Percentiles rank a stretch among this genome's conserved stretches.
Evolutionary conservation across 2,329 filamentous ascomycete species (phyloP).

Genomic region (Cladorrhinum sp.): DNA sequence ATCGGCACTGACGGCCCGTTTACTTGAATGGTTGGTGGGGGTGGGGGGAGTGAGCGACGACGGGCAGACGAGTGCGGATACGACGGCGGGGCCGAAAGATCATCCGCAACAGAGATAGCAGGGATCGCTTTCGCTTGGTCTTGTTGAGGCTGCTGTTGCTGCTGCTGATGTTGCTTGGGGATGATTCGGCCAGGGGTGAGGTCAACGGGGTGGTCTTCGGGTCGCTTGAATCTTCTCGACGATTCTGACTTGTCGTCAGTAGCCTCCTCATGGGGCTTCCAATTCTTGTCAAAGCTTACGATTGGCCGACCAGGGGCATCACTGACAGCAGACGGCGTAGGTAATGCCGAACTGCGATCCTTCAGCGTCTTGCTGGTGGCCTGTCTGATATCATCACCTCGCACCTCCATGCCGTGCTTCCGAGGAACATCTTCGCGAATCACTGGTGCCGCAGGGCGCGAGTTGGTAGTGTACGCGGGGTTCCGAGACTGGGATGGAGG

Average conservation of each 20-base stretch:
- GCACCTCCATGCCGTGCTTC: slow-evolving; percentile 78
- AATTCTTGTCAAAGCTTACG: slow-evolving; percentile 90
- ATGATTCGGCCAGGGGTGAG: slow-evolving; percentile 24
- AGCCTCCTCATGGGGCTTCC: slow-evolving; percentile 68
- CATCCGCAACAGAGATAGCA: slow-evolving; percentile 54
- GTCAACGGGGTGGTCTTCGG: slow-evolving; percentile 25
- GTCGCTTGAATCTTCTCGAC: slow-evolving; percentile 33
- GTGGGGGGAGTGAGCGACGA: slow-evolving; percentile 29
- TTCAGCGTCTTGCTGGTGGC: slow-evolving; percentile 87
- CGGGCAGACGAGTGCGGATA: slow-evolving; percentile 34
- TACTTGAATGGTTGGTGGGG: slow-evolving; percentile 45
- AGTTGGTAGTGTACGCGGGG: slow-evolving; percentile 72
- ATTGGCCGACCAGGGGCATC: slow-evolving; percentile 88
- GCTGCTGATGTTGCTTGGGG: slow-evolving; percentile 29
- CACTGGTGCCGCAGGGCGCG: slow-evolving; percentile 36
- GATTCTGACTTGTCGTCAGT: slow-evolving; percentile 66
- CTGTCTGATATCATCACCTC: slow-evolving; percentile 81
- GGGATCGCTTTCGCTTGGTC: slow-evolving; percentile 39
- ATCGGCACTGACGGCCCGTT: slow-evolving; percentile 48
- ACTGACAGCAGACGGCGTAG: slow-evolving; percentile 86
- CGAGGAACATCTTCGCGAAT: slow-evolving; percentile 49
- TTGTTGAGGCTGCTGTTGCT: slow-evolving; percentile 30
- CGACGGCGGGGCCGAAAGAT: slow-evolving; percentile 38
- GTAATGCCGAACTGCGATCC: slow-evolving; percentile 82
- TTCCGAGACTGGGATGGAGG: slow-evolving; percentile 80